These are phyloP conservation scores for Podospora pseudoanserina DNA, from an alignment of 495 filamentous ascomycete genomes.

Conservation along the genomic window DNA sequence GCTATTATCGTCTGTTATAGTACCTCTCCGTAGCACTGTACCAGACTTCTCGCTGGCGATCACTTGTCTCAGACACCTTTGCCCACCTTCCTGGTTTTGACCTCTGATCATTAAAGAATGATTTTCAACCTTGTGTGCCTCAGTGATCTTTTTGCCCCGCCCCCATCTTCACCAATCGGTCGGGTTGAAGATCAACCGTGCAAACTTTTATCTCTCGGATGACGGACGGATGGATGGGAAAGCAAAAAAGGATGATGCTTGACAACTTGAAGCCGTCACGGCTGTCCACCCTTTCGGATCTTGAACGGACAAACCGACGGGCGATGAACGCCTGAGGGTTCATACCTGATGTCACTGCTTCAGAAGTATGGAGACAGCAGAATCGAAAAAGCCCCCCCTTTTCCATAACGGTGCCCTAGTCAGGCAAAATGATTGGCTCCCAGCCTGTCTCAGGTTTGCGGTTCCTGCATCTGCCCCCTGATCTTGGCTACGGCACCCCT, in stretches of 20 bases:
- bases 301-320: background rate
- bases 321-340: background rate
- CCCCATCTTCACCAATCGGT: background rate
- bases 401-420: background rate
- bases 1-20: background rate
- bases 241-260: conserved; percentile 1
- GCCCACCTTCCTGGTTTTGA: conserved; percentile 16
- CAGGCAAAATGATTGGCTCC: conserved; percentile 1
- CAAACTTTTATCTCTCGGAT: background rate
- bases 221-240: background rate
- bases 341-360: conserved; percentile 1
- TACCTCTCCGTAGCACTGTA: background rate
- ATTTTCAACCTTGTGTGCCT: conserved; percentile 4
- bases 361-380: background rate
- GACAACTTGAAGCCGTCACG: background rate
- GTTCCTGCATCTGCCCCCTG: conserved; percentile 33
- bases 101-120: background rate
- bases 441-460: conserved; percentile 27
- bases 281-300: background rate
- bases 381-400: background rate
- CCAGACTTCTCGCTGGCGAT: conserved; percentile 17
- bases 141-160: conserved; percentile 9
- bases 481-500: conserved; percentile 14
- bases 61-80: conserved; percentile 21
- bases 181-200: background rate